These are phyloP conservation scores for Remersonia thermophila DNA, from an alignment of 2,329 filamentous ascomycete genomes.

Conservation along the genomic window DNA sequence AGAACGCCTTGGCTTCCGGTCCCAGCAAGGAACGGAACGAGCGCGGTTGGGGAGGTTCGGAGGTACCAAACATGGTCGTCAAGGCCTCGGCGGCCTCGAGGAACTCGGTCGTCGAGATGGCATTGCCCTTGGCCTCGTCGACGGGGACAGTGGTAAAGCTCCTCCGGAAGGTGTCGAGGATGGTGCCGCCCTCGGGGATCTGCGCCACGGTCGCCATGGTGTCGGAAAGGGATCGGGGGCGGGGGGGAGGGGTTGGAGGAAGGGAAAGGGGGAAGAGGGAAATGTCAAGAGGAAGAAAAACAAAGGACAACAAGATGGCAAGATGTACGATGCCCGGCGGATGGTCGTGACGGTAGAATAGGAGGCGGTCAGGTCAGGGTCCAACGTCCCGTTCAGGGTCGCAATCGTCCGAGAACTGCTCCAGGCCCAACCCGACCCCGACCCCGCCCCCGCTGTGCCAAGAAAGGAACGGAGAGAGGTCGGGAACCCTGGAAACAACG, in stretches of 20 bases:
- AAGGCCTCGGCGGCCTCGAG: constrained; percentile 82
- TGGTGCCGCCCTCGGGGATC: constrained; percentile 57
- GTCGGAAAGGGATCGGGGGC: constrained; percentile 8
- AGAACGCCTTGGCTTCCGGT: no score
- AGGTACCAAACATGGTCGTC: constrained; percentile 69
- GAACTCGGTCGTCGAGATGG: constrained; percentile 66
- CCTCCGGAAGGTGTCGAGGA: constrained; percentile 72
- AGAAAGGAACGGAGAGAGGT: no score
- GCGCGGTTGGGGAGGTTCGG: constrained; percentile 33
- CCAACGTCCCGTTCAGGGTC: no score
- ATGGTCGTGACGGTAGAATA: no score
- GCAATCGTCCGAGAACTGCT: no score
- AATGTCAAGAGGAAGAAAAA: background rate
- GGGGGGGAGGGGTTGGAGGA: constrained; percentile 1
- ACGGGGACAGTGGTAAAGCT: constrained; percentile 78
- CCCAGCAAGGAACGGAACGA: no score
- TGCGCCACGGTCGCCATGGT: constrained; percentile 38
- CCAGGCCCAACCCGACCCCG: no score
- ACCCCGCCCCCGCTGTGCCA: no score
- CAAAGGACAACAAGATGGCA: no score
- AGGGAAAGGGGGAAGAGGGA: constrained; percentile 2
- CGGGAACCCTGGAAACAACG: no score
- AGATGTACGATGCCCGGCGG: no score
- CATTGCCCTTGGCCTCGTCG: constrained; percentile 59
- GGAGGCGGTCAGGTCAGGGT: no score